A percentile compares a stretch with the other conserved stretches of the same genome.
These are phyloP conservation scores for Lepiota brunneoincarnata DNA, from an alignment of 768 basidiomycete species.

Conservation along the genomic window DNA sequence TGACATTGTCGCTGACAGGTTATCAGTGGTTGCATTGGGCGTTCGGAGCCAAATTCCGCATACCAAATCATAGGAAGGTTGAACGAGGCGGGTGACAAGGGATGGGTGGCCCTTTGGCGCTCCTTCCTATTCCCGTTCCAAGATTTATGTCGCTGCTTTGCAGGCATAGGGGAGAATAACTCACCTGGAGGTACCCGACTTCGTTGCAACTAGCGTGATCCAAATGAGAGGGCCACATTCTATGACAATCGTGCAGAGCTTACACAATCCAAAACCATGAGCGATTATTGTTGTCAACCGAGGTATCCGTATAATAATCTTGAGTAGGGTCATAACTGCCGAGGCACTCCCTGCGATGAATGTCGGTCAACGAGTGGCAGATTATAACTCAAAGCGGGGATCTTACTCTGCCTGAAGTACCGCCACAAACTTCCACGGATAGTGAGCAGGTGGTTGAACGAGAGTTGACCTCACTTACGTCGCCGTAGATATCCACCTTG, in stretches of 20 bases:
- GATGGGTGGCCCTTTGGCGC: conserved; percentile 36
- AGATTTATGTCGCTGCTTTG: neutral
- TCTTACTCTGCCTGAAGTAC: conserved; percentile 45
- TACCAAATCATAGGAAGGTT: conserved; percentile 55
- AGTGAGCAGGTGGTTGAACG: neutral
- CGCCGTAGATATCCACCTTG: conserved; percentile 37
- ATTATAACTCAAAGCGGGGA: neutral
- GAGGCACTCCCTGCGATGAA: conserved; percentile 32
- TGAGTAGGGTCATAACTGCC: conserved; percentile 39
- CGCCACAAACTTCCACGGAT: conserved; percentile 47
- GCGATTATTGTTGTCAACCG: conserved; percentile 51
- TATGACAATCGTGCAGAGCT: conserved; percentile 14
- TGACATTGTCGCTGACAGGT: conserved; percentile 61
- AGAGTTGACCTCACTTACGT: conserved; percentile 32
- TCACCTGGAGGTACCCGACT: conserved; percentile 56
- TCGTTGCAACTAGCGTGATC: conserved; percentile 58
- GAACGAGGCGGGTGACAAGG: conserved; percentile 54
- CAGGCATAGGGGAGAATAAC: neutral
- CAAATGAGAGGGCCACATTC: neutral
- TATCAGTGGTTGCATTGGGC: neutral
- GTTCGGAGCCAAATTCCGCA: conserved; percentile 13
- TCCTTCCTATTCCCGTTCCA: conserved; percentile 30
- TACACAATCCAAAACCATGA: conserved; percentile 77
- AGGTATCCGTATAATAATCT: conserved; percentile 50
- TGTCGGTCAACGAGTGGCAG: neutral